These are phyloP conservation scores for Ogataea trehaloabstinens DNA, from an alignment of 805 yeast genomes.

Conservation along the genomic window DNA sequence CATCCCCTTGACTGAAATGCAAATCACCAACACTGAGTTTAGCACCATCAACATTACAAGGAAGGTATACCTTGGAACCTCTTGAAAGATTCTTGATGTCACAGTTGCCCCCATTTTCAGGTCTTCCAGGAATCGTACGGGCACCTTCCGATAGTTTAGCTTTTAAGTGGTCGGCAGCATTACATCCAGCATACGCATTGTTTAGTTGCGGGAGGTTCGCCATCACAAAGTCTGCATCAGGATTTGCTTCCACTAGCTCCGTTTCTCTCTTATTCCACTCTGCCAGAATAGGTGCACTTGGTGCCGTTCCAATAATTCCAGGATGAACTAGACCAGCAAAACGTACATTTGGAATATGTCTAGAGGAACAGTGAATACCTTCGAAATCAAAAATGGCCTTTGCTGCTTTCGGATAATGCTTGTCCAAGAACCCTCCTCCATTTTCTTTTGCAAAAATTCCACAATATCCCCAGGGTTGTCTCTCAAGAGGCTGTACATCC, in stretches of 20 bases:
- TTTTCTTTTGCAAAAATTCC: constrained; percentile 48
- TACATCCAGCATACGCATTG: constrained; percentile 40
- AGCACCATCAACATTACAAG: constrained; percentile 47
- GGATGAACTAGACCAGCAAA: constrained; percentile 53
- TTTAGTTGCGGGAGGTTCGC: constrained; percentile 39
- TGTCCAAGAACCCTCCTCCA: constrained; percentile 51
- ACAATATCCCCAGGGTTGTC: constrained; percentile 54
- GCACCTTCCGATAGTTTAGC: constrained; percentile 41
- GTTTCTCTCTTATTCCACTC: constrained; percentile 47
- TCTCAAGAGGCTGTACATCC: constrained; percentile 50
- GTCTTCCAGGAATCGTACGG: constrained; percentile 52
- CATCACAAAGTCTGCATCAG: constrained; percentile 34
- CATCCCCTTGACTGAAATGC: constrained; percentile 54
- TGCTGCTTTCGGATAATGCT: constrained; percentile 48
- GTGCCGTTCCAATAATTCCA: constrained; percentile 51
- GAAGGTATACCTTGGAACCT: constrained; percentile 48
- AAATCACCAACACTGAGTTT: constrained; percentile 48
- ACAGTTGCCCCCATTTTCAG: constrained; percentile 54
- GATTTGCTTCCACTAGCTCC: constrained; percentile 34
- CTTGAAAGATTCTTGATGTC: constrained; percentile 50
- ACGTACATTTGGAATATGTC: constrained; percentile 49
- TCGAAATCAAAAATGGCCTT: constrained; percentile 53
- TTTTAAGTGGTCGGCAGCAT: constrained; percentile 33
- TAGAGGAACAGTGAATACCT: constrained; percentile 47
- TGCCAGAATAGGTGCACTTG: constrained; percentile 40